These are phyloP conservation scores for Candida mattraensis DNA, from an alignment of 805 yeast species.

Conservation along the genomic window DNA sequence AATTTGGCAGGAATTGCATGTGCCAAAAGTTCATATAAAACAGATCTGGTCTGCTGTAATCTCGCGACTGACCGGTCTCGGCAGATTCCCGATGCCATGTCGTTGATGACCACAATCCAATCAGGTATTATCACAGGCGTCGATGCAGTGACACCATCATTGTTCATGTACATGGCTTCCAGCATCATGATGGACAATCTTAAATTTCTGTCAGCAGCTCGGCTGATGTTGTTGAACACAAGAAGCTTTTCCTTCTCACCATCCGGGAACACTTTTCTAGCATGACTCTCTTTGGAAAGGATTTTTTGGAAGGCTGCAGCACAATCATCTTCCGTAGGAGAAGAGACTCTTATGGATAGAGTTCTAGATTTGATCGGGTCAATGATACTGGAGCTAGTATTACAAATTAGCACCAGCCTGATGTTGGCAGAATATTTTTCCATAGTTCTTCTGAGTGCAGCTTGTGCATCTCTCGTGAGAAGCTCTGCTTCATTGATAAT, in stretches of 20 bases:
- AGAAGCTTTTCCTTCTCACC: conserved; percentile 35
- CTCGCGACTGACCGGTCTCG: conserved; percentile 64
- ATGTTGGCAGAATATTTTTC: conserved; percentile 89
- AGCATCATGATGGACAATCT: conserved; percentile 75
- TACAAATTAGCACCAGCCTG: conserved; percentile 80
- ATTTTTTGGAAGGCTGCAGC: conserved; percentile 53
- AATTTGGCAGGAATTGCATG: conserved; percentile 91
- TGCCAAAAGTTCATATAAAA: conserved; percentile 78
- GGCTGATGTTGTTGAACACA: conserved; percentile 53
- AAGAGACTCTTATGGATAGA: conserved; percentile 78
- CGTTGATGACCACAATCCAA: conserved; percentile 81
- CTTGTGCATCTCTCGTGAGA: conserved; percentile 89
- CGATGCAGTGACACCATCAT: conserved; percentile 46
- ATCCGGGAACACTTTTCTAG: conserved; percentile 27
- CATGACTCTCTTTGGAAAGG: conserved; percentile 53
- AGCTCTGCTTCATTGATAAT: conserved; percentile 91
- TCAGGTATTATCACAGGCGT: conserved; percentile 71
- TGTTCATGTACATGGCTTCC: conserved; percentile 79
- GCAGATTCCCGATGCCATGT: conserved; percentile 59
- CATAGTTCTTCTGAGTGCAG: conserved; percentile 94
- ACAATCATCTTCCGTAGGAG: conserved; percentile 70
- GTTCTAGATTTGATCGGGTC: conserved; percentile 95
- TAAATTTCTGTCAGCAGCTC: conserved; percentile 64
- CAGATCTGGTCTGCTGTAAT: conserved; percentile 59
- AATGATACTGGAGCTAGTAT: conserved; percentile 87